A percentile compares a stretch with the other conserved stretches of the same genome.
Evolutionary conservation across 106 monocot genomes (phyloP).

Genomic region (Dioscorea zingiberensis): DNA sequence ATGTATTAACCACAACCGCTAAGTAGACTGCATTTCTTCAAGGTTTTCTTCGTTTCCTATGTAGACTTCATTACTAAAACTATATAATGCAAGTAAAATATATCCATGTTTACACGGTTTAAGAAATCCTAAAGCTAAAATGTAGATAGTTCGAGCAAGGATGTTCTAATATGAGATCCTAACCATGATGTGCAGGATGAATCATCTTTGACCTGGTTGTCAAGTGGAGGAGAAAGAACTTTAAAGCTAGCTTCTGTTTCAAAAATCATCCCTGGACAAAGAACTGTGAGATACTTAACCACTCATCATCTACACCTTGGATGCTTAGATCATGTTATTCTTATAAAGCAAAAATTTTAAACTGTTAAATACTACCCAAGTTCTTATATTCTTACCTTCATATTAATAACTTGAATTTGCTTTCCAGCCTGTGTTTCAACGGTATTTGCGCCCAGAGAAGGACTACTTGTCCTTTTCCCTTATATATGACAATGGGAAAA

Average conservation of each 20-base stretch:
- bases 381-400: too few species aligned
- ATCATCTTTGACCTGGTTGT: slow-evolving; percentile 72
- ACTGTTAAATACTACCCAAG: too few species aligned
- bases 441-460: slow-evolving; percentile 64
- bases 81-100: not conserved
- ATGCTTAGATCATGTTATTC: too few species aligned
- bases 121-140: too few species aligned
- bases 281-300: slow-evolving; percentile 65
- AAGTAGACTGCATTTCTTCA: too few species aligned
- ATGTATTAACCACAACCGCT: too few species aligned
- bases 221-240: slow-evolving; percentile 57
- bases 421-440: slow-evolving; percentile 78
- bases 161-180: too few species aligned
- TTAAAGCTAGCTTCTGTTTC: slow-evolving; percentile 80
- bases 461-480: slow-evolving; percentile 81
- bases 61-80: too few species aligned
- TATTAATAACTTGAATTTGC: slow-evolving; percentile 5
- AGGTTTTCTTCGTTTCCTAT: too few species aligned
- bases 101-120: not conserved
- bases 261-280: slow-evolving; percentile 77
- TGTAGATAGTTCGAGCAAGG: too few species aligned
- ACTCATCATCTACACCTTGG: not conserved
- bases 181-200: slow-evolving; percentile 48
- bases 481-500: slow-evolving; percentile 66
- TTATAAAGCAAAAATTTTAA: too few species aligned